Percentiles rank a stretch among this genome's conserved stretches.
Conservation (phyloP, 1,284 basidiomycete genomes). For the Singerocomus rubriflavus region DNA sequence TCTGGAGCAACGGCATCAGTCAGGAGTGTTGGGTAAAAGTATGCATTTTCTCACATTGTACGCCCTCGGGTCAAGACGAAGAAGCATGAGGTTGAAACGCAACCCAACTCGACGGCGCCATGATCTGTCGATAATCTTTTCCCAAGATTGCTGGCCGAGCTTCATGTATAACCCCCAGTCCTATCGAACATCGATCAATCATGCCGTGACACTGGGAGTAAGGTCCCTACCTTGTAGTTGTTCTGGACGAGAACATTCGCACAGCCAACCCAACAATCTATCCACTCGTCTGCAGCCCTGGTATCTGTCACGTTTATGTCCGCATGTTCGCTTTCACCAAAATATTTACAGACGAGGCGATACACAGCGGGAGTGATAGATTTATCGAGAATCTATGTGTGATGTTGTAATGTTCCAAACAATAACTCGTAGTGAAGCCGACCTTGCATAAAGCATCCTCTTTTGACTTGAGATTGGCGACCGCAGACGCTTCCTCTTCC, state of each 20-base stretch:
- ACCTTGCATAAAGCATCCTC: slow-evolving; percentile 46
- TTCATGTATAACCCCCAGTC: slow-evolving; percentile 66
- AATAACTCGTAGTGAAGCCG: slow-evolving; percentile 6
- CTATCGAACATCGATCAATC: slow-evolving; percentile 33
- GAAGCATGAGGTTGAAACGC: slow-evolving; percentile 64
- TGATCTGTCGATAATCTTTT: slow-evolving; percentile 50
- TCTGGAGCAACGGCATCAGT: slow-evolving; percentile 34
- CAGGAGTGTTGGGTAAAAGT: neutral
- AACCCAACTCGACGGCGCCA: slow-evolving; percentile 65
- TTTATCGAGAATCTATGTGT: slow-evolving; percentile 49
- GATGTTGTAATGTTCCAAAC: neutral
- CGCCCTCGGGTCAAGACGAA: slow-evolving; percentile 60
- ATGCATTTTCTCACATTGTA: slow-evolving; percentile 49
- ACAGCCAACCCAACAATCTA: slow-evolving; percentile 80
- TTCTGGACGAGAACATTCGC: slow-evolving; percentile 66
- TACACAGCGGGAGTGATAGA: slow-evolving; percentile 61
- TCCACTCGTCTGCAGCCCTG: slow-evolving; percentile 48
- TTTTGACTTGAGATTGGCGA: slow-evolving; percentile 34
- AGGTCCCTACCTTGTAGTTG: slow-evolving; percentile 43
- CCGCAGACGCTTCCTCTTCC: slow-evolving; percentile 24
- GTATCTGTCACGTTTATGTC: slow-evolving; percentile 31
- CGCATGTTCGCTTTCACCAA: slow-evolving; percentile 36
- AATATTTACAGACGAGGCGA: slow-evolving; percentile 54
- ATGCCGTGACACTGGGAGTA: neutral
- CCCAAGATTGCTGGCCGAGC: slow-evolving; percentile 58